Evolutionary conservation across 2,329 filamentous ascomycete genomes (phyloP).

Genomic region (Nannizzia gypsea): DNA sequence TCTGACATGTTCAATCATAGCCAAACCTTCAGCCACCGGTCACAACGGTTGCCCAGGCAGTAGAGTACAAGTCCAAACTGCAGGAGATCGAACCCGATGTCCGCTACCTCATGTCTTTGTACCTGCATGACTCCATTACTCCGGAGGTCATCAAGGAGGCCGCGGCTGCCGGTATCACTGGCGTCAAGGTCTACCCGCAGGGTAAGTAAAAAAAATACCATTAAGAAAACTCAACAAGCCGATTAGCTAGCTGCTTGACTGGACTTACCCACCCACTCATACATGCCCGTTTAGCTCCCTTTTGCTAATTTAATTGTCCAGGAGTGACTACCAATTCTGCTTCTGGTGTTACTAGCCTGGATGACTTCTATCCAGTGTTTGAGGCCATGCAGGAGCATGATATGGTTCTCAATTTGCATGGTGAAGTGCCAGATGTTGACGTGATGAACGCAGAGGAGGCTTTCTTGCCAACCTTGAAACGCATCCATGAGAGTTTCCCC

Average conservation of each 20-base stretch:
- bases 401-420: conserved; percentile 85
- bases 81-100: conserved; percentile 50
- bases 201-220: conserved; percentile 5
- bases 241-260: too few relatives aligned
- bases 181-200: conserved; percentile 50
- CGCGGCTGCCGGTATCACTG: conserved; percentile 57
- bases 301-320: conserved; percentile 6
- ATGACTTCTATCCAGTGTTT: conserved; percentile 51
- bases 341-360: conserved; percentile 35
- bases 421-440: conserved; percentile 59
- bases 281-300: conserved; percentile 12
- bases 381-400: conserved; percentile 76
- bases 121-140: conserved; percentile 49
- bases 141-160: conserved; percentile 61
- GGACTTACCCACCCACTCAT: too few relatives aligned
- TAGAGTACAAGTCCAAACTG: conserved; percentile 54
- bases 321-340: conserved; percentile 49
- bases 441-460: conserved; percentile 58
- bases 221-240: too few relatives aligned
- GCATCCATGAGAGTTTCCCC: conserved; percentile 65
- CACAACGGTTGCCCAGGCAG: conserved; percentile 49
- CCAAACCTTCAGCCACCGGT: conserved; percentile 55
- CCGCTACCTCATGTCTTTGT: conserved; percentile 64
- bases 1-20: conserved; percentile 24
- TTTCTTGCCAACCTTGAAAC: conserved; percentile 69